phyloP scores from a whole-genome alignment of 768 basidiomycete species.

The Mycena amicta region DNA sequence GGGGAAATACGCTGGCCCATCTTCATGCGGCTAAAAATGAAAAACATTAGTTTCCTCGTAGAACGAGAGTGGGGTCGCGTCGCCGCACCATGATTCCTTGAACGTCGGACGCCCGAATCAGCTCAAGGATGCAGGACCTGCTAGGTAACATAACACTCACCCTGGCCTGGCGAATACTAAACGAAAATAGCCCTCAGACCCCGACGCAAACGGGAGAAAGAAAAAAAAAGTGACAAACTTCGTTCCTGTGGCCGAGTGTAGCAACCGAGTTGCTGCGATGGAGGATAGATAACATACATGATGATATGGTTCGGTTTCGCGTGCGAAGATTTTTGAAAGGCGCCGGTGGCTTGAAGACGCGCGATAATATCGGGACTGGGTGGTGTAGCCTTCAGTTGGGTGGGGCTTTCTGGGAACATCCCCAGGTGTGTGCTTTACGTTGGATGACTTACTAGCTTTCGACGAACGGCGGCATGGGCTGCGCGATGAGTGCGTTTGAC shows the following conservation, averaged over 20 bases:
- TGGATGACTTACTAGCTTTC: slow-evolving; percentile 55
- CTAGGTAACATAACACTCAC: slow-evolving; percentile 4
- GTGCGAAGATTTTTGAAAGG: slow-evolving; percentile 65
- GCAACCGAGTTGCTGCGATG: too few relatives aligned
- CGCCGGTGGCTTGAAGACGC: slow-evolving; percentile 66
- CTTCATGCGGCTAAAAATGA: slow-evolving; percentile 79
- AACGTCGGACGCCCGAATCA: slow-evolving; percentile 10
- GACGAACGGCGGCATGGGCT: slow-evolving; percentile 72
- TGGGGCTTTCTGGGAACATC: too few relatives aligned
- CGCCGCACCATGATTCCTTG: slow-evolving; percentile 84
- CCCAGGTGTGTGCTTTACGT: too few relatives aligned
- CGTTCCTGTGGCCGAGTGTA: slow-evolving; percentile 16
- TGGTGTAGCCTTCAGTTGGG: neutral
- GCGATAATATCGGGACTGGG: slow-evolving; percentile 77
- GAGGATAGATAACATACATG: slow-evolving; percentile 52
- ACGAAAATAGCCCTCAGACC: slow-evolving; percentile 1
- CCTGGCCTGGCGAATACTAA: slow-evolving; percentile 82
- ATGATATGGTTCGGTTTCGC: slow-evolving; percentile 85
- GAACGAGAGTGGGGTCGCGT: slow-evolving; percentile 6
- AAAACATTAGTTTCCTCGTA: neutral
- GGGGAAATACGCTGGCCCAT: slow-evolving; percentile 86
- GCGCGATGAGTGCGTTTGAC: slow-evolving; percentile 64
- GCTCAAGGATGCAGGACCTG: neutral
- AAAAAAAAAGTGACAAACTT: too few relatives aligned
- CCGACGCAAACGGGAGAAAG: slow-evolving; percentile 4